Evolutionary conservation across 805 yeast species (phyloP).

Genomic region (Candida maesae): DNA sequence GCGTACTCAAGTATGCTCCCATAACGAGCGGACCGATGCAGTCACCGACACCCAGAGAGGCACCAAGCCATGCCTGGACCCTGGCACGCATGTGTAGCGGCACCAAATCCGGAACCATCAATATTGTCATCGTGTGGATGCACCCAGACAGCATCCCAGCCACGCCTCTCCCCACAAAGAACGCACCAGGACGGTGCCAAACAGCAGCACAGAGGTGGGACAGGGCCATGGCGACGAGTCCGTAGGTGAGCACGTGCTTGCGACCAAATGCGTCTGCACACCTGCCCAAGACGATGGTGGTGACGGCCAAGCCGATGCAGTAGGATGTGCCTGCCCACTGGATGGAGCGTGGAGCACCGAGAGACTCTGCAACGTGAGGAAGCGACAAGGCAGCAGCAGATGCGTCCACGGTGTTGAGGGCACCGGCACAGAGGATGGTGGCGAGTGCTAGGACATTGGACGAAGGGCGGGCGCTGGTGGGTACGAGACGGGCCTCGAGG

Average conservation of each 20-base stretch:
- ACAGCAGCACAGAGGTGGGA: constrained; percentile 48
- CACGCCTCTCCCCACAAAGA: constrained; percentile 48
- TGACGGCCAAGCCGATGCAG: constrained; percentile 46
- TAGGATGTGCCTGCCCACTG: constrained; percentile 60
- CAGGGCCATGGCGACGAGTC: constrained; percentile 37
- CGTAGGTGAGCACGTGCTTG: constrained; percentile 38
- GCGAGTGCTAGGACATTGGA: not conserved
- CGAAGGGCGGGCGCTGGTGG: not conserved
- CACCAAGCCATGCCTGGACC: constrained; percentile 52
- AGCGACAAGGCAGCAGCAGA: constrained; percentile 30
- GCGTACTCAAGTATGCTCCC: constrained; percentile 41
- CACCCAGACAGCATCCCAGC: constrained; percentile 59
- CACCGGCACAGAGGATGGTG: constrained; percentile 1
- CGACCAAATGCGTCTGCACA: constrained; percentile 55
- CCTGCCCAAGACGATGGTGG: constrained; percentile 52
- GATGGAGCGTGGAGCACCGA: constrained; percentile 43
- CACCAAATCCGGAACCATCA: constrained; percentile 50
- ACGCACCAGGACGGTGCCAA: constrained; percentile 41
- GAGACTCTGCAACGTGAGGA: constrained; percentile 42
- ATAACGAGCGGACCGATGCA: constrained; percentile 55
- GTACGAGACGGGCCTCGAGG: constrained; percentile 11
- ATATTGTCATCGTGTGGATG: constrained; percentile 44
- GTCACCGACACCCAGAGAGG: constrained; percentile 47
- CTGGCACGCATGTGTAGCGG: constrained; percentile 48
- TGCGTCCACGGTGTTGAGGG: constrained; percentile 11